Base-by-base conservation (phyloP, 2,329 filamentous ascomycete genomes). In the Rhinocladiella similis region DNA sequence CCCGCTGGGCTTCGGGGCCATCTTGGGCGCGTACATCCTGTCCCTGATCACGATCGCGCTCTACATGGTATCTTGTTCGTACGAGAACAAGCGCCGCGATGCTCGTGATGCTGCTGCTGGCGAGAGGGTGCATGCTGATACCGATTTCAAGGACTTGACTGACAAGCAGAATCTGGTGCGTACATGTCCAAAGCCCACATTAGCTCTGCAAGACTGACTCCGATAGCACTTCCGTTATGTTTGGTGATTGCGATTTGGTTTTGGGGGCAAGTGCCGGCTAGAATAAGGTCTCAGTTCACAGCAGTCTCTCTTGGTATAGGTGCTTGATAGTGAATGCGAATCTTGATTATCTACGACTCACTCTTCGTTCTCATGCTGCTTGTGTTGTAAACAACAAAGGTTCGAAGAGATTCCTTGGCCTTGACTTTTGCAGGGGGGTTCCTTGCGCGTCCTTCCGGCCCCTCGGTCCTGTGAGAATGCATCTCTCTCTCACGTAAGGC, bases 91-190 rank as follows among this genome's bases (percentile, higher is more conserved):
- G 27, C 65, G 65, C 50, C 63, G 70, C 9, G 69, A 71, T 49
- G 50, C 56, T 20, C 51, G 36, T 2, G 61, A 61, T 29, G 46
- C 5, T 22, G 35, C 35, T 20, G 38, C 12, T 36, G 38, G 43
- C 18, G 54, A 57, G 14, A 60, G 48, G 10, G 38, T 55, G 2
- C 62, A 67, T 41, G 48, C 50, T 9, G 68, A 69, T 25, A 71
- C 66, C 0, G 71, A 70, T 41, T 74, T 73, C 41, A 61, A 62
- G 39, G 70, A 74, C 50, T 59, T 73, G 54, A 73, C 71, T 2
- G 72, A 74, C 53, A 63, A 65, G 29, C 66, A 72, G 56, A 73
- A 73, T 42, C 53, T 67, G 53, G 48, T 52, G 47, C 3, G 47
- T 50, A 16, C n/a, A 27, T 13, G 4, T 12, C 16, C 18, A 13